phyloP scores from a whole-genome alignment of 441 rosid species.

The Rhodomyrtus psidioides region DNA sequence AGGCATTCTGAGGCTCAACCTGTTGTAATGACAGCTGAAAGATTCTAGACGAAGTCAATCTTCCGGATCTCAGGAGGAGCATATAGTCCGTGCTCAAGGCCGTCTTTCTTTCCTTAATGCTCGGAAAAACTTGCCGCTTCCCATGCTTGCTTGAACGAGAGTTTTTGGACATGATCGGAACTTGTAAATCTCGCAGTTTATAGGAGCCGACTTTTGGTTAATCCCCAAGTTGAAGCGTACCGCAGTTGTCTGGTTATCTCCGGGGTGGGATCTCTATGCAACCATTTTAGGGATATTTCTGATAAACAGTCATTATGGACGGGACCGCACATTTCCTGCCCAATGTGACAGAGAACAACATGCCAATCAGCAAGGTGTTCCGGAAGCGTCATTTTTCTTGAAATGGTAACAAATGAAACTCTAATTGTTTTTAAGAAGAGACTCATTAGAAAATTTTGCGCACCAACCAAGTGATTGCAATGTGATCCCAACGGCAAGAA shows the following conservation, averaged over 20 bases:
- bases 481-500: background rate
- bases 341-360: background rate
- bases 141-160: background rate
- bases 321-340: background rate
- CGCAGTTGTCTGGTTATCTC: background rate
- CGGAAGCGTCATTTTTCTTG: background rate
- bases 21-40: slow-evolving; percentile 58
- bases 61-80: background rate
- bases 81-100: background rate
- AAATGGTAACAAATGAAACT: background rate
- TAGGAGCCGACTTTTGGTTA: background rate
- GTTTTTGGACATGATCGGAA: background rate
- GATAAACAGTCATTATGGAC: background rate
- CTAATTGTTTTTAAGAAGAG: background rate
- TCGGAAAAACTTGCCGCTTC: background rate
- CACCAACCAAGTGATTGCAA: background rate
- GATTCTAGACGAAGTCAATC: slow-evolving; percentile 29
- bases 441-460: background rate
- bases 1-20: slow-evolving; percentile 52
- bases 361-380: background rate
- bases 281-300: background rate
- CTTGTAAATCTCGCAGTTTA: background rate
- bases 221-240: background rate
- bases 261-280: background rate
- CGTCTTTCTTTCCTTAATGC: background rate